Conservation (phyloP, 2,329 filamentous ascomycete genomes). For the Diplodia sapinea region DNA sequence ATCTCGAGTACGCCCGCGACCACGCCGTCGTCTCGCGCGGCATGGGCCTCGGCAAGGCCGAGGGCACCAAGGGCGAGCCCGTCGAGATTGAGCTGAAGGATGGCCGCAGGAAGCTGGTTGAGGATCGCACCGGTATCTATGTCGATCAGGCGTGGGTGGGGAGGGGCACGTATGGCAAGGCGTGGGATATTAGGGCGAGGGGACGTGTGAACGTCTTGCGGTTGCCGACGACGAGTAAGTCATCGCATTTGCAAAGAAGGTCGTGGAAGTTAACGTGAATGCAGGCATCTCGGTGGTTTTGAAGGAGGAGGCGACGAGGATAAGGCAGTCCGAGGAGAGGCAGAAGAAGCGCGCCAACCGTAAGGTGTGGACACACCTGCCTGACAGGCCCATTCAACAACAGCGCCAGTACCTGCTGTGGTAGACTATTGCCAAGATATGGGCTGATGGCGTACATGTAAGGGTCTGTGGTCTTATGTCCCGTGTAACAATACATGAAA, state of each 20-base stretch:
- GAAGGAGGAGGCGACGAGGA: slow-evolving; percentile 91
- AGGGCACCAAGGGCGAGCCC: slow-evolving; percentile 45
- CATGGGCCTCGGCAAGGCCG: slow-evolving; percentile 71
- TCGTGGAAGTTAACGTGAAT: slow-evolving; percentile 29
- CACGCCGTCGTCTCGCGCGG: slow-evolving; percentile 78
- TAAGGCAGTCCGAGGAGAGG: slow-evolving; percentile 79
- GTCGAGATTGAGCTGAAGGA: slow-evolving; percentile 74
- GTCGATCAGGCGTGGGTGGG: slow-evolving; percentile 93
- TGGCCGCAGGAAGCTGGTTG: slow-evolving; percentile 72
- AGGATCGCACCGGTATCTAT: slow-evolving; percentile 82
- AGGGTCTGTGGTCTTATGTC: not conserved
- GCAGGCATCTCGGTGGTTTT: slow-evolving; percentile 77
- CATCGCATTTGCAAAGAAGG: too few species aligned
- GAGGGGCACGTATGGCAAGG: slow-evolving; percentile 67
- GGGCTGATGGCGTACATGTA: not conserved
- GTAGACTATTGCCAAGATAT: slow-evolving; percentile 57
- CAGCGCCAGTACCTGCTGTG: slow-evolving; percentile 92
- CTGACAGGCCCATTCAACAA: slow-evolving; percentile 80
- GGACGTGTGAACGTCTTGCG: slow-evolving; percentile 71
- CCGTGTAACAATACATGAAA: slow-evolving; percentile 9
- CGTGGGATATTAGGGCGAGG: slow-evolving; percentile 72
- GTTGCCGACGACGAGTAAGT: slow-evolving; percentile 77
- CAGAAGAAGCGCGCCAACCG: slow-evolving; percentile 75
- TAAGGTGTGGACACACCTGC: slow-evolving; percentile 85
- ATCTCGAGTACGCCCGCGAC: slow-evolving; percentile 81